Base-by-base conservation (phyloP, 495 filamentous ascomycete species). In the Penicillium angulare region DNA sequence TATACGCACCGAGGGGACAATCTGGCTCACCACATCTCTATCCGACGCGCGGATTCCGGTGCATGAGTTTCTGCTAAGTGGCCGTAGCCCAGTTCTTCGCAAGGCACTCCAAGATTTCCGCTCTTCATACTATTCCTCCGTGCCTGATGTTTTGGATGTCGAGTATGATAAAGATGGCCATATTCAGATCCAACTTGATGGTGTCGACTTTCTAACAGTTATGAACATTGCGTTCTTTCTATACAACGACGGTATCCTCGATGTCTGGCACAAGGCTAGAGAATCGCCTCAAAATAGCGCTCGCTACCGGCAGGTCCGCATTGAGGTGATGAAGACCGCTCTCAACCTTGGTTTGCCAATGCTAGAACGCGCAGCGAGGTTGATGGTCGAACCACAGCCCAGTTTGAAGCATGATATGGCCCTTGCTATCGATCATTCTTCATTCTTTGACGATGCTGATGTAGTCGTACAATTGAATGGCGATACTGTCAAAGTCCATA, bases 281-380 rank as follows among this genome's bases (percentile, higher is more conserved):
- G 78, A 79, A 39, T 78, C 74, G 18, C 79, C 82, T 21, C 75
- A 79, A 31, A 77, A 85, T 66, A 82, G 83, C 7, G 79, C 67
- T 49, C 74, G 86, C 41, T 92, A 86, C 65, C 87, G 89, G 21
- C 86, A 90, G 56, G 74, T 92, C 12, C 85, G 91, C 13, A 78
- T 71, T 5, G 91, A 97, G 57, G 77, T 96, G 22, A 95, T 96
- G 89, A 88, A 80, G 49, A 55, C 88, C 29, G 87, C 86, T 17
- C 79, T 79, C 1, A 73, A 79, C 36, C 74, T 97, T 15, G 81
- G 84, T 4, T 73, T 96, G 53, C 52, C 61, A 24, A 79, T 74
- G 10, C 71, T 97, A 5, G 92, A 96, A 61, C 79, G 81, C 26
- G 84, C 89, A 29, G 87, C 85, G 0, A 82, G 89, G 32, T 67